Conservation (phyloP, 306 rosid species). For the Rubus idaeus region DNA sequence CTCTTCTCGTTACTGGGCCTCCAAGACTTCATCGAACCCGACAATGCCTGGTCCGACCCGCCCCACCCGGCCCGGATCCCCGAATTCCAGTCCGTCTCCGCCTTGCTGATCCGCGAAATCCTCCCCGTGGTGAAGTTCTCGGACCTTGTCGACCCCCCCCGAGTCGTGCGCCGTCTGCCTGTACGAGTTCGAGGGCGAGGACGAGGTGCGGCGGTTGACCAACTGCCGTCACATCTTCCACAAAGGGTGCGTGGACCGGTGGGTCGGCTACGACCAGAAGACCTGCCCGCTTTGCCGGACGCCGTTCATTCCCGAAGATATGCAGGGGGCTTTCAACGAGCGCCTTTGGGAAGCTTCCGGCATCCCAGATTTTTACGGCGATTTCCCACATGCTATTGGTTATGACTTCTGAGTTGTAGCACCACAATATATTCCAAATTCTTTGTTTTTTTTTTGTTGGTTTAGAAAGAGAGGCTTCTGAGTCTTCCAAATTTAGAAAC, state of each 20-base stretch:
- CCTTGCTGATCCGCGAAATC: conserved; percentile 54
- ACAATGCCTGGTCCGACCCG: conserved; percentile 40
- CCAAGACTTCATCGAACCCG: conserved; percentile 60
- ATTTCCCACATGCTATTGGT: conserved; percentile 31
- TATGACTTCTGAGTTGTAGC: conserved; percentile 33
- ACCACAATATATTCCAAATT: not conserved
- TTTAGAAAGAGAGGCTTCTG: too few relatives aligned
- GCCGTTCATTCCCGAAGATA: conserved; percentile 56
- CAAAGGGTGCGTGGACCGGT: conserved; percentile 74
- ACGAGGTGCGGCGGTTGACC: conserved; percentile 68
- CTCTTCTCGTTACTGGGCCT: conserved; percentile 51
- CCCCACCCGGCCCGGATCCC: conserved; percentile 18
- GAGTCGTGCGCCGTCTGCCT: conserved; percentile 82
- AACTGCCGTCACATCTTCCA: conserved; percentile 90
- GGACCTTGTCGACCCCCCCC: conserved; percentile 55
- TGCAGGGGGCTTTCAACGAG: conserved; percentile 55
- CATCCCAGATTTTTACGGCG: conserved; percentile 49
- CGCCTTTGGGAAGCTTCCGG: conserved; percentile 64
- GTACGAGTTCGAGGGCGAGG: conserved; percentile 64
- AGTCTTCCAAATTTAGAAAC: not conserved
- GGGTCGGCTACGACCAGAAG: conserved; percentile 81
- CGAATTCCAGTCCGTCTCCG: conserved; percentile 47
- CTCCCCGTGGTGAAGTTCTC: conserved; percentile 66
- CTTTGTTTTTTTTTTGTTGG: not conserved
- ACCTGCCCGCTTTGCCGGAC: conserved; percentile 89